Base-by-base conservation (phyloP, 345 rosid species). In the Camelina neglecta region DNA sequence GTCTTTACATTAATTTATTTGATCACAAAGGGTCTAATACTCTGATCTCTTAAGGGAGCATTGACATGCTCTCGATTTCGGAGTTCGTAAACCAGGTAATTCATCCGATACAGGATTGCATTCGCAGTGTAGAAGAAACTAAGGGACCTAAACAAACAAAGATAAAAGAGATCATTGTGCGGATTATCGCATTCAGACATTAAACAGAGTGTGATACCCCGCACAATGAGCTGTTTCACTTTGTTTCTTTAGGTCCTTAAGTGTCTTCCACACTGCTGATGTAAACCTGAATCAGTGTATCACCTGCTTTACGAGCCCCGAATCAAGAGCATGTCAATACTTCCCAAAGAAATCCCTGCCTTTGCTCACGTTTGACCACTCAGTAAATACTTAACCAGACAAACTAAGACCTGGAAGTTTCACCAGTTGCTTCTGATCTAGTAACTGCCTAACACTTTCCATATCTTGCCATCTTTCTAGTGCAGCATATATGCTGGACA, bases 401-500 rank as follows among this genome's bases (percentile, higher is more conserved):
- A 84, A 82, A 81, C 86, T 84, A 65, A 60, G 60, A 45, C 88
- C 90, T 2, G 89, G 80, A 48, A 74, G 78, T 77, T 87, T 85
- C 75, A 57, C 80, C 57, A 85, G 77, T 65, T 79, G 82, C 75
- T 80, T 87, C 48, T 76, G 68, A 72, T 83, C 75, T 67, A 86
- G 79, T 65, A 73, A 73, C 39, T 70, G 80, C 74, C 92, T 84
- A 35, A 80, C 69, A 76, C 81, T 85, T 81, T 84, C 89, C 65
- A 76, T 89, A 62, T 85, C 86, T 39, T 35, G 66, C 92, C 92
- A 85, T 69, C 83, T 85, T 79, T 79, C 88, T n/a, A 84, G 31
- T 15, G 71, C 84, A 42, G 89, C 87, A 75, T 86, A 83, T 35
- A 89, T 84, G 66, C 79, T 83, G 38, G 94, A 87, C 60, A 89